Conservation (phyloP, 108 stramenopile species). For the Skeletonema grethae region DNA sequence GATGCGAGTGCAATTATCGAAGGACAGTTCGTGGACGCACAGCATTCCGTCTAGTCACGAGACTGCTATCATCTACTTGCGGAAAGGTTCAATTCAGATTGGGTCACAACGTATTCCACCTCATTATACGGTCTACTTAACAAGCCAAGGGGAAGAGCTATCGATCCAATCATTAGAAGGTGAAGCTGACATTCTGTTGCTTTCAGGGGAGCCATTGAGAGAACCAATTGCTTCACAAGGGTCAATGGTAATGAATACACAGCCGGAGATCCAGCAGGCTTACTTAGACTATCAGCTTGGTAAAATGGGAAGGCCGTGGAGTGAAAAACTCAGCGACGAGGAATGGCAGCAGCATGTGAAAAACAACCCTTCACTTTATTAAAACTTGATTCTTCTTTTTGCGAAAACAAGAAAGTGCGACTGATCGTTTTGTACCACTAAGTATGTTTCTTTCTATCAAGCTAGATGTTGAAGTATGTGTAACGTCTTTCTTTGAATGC, state of each 20-base stretch:
- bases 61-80: constrained; percentile 73
- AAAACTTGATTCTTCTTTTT: not conserved
- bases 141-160: constrained; percentile 34
- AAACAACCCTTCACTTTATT: constrained; percentile 59
- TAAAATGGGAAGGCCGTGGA: constrained; percentile 75
- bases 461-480: not conserved
- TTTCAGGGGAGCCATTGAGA: constrained; percentile 62
- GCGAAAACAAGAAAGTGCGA: constrained; percentile 2
- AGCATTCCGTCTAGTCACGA: constrained; percentile 44
- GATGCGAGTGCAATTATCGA: constrained; percentile 59
- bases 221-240: constrained; percentile 78
- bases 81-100: constrained; percentile 53
- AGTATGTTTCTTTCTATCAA: not conserved
- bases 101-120: constrained; percentile 33
- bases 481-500: constrained; percentile 2
- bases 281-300: constrained; percentile 75
- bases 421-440: not conserved
- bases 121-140: constrained; percentile 63
- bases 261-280: constrained; percentile 62
- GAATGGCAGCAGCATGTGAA: constrained; percentile 75
- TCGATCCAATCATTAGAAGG: constrained; percentile 22
- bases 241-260: constrained; percentile 80
- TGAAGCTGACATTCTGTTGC: constrained; percentile 63
- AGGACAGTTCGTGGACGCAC: constrained; percentile 53
- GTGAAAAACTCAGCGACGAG: constrained; percentile 60